Base-by-base conservation (phyloP, 345 rosid genomes). In the Jatropha curcas region DNA sequence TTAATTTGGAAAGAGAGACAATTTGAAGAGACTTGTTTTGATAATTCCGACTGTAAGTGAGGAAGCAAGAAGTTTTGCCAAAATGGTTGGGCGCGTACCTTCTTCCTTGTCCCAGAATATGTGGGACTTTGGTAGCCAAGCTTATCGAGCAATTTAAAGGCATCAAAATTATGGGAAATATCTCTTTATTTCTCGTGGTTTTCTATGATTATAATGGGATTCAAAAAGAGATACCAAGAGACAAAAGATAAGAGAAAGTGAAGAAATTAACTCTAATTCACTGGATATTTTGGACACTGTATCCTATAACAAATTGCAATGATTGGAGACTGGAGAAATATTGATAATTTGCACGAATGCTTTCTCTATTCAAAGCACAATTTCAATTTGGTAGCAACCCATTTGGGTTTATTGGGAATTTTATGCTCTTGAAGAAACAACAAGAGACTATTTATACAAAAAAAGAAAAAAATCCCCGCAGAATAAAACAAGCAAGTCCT, bases 111-210 rank as follows among this genome's bases (percentile, higher is more conserved):
- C 77, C 74, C 73, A 62, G 25, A 63, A 67, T 35, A 27, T 6
- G 65, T 34, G 89, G 89, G 65, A 58, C 43, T 76, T 67, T 81
- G 60, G 77, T 12, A 45, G 53, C 71, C 35, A 82, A 66, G 51
- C 60, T 71, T n/a, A n/a, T n/a, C 24, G 83, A 72, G 70, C 79
- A 78, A 76, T 78, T 75, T 80, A 82, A 74, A 82, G 87, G 82
- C 89, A 86, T 86, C 48, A 67, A 41, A 43, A 34, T 35, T 24
- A 11, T 30, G 30, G 67, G 48, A 56, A 14, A 33, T 50, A 37
- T 9, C 58, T 30, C 46, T 1, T 35, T 39, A 56, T 58, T 7
- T 28, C 22, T 41, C n/a, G 55, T 57, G 71, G 27, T 13, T 53
- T 25, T 8, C 41, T 31, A 14, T 74, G 73, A 67, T 52, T 41